Conservation (phyloP, 495 filamentous ascomycete genomes). For the Endocarpon pusillum region DNA sequence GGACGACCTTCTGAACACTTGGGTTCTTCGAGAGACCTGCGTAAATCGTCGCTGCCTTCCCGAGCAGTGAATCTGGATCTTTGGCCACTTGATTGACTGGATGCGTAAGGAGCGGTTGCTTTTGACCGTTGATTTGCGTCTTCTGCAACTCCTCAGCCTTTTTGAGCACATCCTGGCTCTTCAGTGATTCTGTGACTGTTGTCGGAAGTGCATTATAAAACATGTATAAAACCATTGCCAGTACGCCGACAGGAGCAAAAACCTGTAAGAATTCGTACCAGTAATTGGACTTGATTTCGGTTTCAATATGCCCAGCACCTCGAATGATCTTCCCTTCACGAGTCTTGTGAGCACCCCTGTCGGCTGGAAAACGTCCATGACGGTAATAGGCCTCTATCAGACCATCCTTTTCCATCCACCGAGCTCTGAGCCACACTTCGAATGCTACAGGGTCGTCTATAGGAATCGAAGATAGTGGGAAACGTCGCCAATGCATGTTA, state of each 20-base stretch:
- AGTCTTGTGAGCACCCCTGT: conserved; percentile 15
- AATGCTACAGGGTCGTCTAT: conserved; percentile 44
- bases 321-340: conserved; percentile 7
- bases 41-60: too few species aligned
- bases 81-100: too few species aligned
- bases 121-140: too few species aligned
- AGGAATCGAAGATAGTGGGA: conserved; percentile 47
- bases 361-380: conserved; percentile 53
- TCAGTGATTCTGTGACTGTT: conserved; percentile 4
- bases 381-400: conserved; percentile 53
- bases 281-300: conserved; percentile 26
- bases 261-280: conserved; percentile 36
- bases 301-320: conserved; percentile 22
- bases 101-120: too few species aligned
- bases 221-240: conserved; percentile 14
- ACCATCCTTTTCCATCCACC: conserved; percentile 69
- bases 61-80: too few species aligned
- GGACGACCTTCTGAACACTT: too few species aligned
- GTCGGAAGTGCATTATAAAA: conserved; percentile 14
- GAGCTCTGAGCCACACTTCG: conserved; percentile 52
- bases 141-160: conserved; percentile 4
- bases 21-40: too few species aligned
- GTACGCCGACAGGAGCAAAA: conserved; percentile 18
- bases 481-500: conserved; percentile 73
- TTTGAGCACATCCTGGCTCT: not conserved